Base-by-base conservation (phyloP, 2,329 filamentous ascomycete genomes). In the Plectosphaerella plurivora region DNA sequence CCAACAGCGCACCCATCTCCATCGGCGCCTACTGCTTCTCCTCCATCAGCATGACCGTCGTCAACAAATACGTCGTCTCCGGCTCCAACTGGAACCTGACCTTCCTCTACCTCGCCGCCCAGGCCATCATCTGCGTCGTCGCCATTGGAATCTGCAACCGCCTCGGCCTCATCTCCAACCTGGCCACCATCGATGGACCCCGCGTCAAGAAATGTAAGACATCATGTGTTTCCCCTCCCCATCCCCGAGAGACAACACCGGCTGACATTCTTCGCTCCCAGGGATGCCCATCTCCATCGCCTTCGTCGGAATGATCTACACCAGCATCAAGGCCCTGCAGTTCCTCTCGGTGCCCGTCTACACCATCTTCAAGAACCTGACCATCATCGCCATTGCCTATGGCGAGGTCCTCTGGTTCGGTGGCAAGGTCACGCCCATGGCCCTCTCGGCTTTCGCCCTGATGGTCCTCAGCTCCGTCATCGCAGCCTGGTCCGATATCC, bases 361-460 rank as follows among this genome's bases (percentile, higher is more conserved):
- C 75, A 99, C 94, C 52, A 99, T 99, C 69, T 99, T 99, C 82
- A 99, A 99, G 83, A 99, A 99, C 76, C 73, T 99, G 77, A 97
- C 94, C 56, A 99, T 96, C 70, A 97, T 99, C 64, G 85, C 97
- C 59, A 99, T 97, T 65, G 94, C 94, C 53, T 99, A 99, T 62
- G 94, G 94, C 61, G 94, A 99, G 74, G 93, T 99, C 28, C 81
- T 99, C 50, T 97, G 93, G 92, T 99, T 99, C 62, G 94, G 94
- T 56, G 93, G 93, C 65, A 91, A 85, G 47, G 93, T 99, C 54
- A 92, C 89, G 15, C 83, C 87, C 46, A 84, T 96, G 71, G 86
- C 91, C 3, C 83, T 99, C 28, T 87, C 97, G 65, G 96, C 92
- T 4, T 99, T 99, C 64, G 91, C 91, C 51, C 77, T 99, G 57